phyloP scores from a whole-genome alignment of 192 early-diverging fungal species.

The Linnemannia elongata region DNA sequence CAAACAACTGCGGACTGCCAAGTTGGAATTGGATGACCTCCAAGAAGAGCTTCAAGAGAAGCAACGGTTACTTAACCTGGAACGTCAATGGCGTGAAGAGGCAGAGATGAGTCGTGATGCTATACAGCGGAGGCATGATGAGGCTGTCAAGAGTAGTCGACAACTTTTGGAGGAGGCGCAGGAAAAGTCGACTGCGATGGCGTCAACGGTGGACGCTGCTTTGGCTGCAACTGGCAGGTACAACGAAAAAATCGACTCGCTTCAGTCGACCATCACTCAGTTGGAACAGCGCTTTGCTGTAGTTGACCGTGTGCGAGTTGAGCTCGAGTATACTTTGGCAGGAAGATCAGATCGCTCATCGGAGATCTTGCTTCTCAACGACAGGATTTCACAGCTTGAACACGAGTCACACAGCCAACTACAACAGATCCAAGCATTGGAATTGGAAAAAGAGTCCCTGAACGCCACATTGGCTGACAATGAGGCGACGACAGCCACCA shows the following conservation, averaged over 20 bases:
- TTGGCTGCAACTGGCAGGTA: background rate
- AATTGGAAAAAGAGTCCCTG: background rate
- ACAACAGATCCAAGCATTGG: background rate
- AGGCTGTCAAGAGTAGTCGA: background rate
- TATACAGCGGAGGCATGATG: constrained; percentile 15
- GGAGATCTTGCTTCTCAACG: background rate
- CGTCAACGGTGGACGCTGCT: background rate
- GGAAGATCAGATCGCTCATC: background rate
- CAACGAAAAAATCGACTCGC: background rate
- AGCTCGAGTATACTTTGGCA: background rate
- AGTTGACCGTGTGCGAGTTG: constrained; percentile 2
- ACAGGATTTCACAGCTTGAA: background rate
- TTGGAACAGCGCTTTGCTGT: background rate
- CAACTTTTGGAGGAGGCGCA: background rate
- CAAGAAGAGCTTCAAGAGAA: constrained; percentile 38
- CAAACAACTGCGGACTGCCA: background rate
- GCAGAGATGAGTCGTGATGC: constrained; percentile 24
- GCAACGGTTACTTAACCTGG: constrained; percentile 28
- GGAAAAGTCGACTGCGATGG: background rate
- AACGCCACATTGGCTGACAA: background rate
- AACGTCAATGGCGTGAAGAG: constrained; percentile 36
- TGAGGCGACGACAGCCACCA: no score
- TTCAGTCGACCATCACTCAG: background rate
- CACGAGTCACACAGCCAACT: background rate
- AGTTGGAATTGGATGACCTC: constrained; percentile 24